Percentiles rank a stretch among this genome's conserved stretches.
phyloP scores from a whole-genome alignment of 306 rosid species.

The Castanopsis chinensis region DNA sequence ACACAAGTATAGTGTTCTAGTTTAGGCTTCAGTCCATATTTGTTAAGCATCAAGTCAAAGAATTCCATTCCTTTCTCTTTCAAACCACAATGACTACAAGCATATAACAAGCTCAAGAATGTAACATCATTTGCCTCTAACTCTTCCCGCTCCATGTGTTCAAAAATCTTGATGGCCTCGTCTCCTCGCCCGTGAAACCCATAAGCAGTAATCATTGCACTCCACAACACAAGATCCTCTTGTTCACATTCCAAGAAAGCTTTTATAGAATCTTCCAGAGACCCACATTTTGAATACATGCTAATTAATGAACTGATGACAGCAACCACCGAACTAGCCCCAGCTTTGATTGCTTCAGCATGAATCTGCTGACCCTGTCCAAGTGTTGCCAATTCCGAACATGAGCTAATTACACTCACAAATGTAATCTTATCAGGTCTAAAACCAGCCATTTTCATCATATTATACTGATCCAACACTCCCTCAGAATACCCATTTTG shows the following conservation, averaged over 20 bases:
- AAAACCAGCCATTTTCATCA: slow-evolving; percentile 70
- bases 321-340: slow-evolving; percentile 58
- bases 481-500: slow-evolving; percentile 56
- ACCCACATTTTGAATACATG: slow-evolving; percentile 88
- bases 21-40: slow-evolving; percentile 60
- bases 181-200: slow-evolving; percentile 90
- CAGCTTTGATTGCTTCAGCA: slow-evolving; percentile 74
- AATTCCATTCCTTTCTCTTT: slow-evolving; percentile 70
- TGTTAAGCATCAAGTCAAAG: slow-evolving; percentile 64
- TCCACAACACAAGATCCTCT: slow-evolving; percentile 71
- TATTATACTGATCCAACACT: slow-evolving; percentile 61
- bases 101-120: slow-evolving; percentile 89
- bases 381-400: slow-evolving; percentile 71
- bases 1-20: slow-evolving; percentile 85
- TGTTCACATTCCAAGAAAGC: slow-evolving; percentile 57
- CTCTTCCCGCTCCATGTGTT: slow-evolving; percentile 61
- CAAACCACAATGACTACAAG: slow-evolving; percentile 83
- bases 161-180: slow-evolving; percentile 66
- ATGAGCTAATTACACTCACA: slow-evolving; percentile 70
- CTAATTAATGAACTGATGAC: slow-evolving; percentile 71
- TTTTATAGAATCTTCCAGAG: slow-evolving; percentile 68
- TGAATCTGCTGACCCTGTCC: slow-evolving; percentile 93
- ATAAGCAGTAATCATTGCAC: slow-evolving; percentile 83
- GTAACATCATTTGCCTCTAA: slow-evolving; percentile 73
- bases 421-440: slow-evolving; percentile 79